Conservation (phyloP, 768 basidiomycete genomes). For the Mycena albidolilacea region DNA sequence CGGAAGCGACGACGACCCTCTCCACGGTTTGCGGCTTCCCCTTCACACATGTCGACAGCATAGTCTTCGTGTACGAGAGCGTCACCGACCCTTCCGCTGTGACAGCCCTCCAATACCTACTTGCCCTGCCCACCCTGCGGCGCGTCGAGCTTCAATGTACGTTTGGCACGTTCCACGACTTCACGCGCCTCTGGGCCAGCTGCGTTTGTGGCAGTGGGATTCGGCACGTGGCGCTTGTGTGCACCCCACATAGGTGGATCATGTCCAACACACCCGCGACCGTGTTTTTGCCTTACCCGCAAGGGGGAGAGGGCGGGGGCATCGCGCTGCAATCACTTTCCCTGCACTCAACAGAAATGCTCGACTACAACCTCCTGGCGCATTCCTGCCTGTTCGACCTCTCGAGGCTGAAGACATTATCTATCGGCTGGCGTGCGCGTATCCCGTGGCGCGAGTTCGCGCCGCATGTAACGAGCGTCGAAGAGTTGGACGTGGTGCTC, state of each 20-base stretch:
- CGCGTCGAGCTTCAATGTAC: not conserved
- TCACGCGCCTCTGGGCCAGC: not conserved
- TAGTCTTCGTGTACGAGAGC: not conserved
- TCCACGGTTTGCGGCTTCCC: not conserved
- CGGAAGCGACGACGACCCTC: not conserved
- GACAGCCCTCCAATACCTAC: not conserved
- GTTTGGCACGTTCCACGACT: not conserved
- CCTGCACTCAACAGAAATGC: not conserved
- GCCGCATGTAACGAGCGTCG: not conserved
- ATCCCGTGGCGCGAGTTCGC: not conserved
- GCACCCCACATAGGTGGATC: not conserved
- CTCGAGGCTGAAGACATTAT: not conserved
- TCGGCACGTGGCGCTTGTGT: not conserved
- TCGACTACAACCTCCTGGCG: not conserved
- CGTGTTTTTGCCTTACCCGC: not conserved
- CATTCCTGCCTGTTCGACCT: not conserved
- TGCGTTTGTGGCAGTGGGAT: not conserved
- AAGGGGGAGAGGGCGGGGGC: no score
- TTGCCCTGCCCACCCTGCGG: not conserved
- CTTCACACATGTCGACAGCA: not conserved
- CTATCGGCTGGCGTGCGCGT: not conserved
- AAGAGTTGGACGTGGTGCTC: not conserved
- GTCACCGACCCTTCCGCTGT: not conserved
- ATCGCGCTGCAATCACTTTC: not conserved
- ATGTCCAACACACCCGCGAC: not conserved